These are phyloP conservation scores for Mycosphaerella sp. DNA, from an alignment of 2,329 filamentous ascomycete species.

Conservation along the genomic window DNA sequence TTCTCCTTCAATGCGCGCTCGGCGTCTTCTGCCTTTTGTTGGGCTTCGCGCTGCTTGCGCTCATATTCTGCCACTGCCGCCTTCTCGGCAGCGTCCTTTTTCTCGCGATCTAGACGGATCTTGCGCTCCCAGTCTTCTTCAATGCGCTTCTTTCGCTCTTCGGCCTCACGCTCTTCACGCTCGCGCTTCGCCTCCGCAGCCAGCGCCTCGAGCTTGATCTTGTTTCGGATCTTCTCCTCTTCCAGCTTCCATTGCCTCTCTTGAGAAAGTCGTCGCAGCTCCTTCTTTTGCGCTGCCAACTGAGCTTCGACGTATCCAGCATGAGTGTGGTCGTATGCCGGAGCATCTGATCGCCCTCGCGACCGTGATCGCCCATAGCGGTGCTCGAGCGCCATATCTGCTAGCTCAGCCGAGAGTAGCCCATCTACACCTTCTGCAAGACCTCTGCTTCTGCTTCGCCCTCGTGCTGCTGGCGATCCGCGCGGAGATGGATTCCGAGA, in stretches of 20 bases:
- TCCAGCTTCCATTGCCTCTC: slow-evolving; percentile 34
- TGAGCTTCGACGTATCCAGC: slow-evolving; percentile 27
- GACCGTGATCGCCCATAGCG: slow-evolving; percentile 33
- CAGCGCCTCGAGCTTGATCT: slow-evolving; percentile 27
- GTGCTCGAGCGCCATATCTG: slow-evolving; percentile 28
- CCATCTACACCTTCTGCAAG: slow-evolving; percentile 17
- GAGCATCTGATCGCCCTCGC: slow-evolving; percentile 29
- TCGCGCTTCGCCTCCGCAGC: slow-evolving; percentile 36
- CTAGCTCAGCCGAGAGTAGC: slow-evolving; percentile 29
- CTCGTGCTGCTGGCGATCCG: slow-evolving; percentile 20
- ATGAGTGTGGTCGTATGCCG: slow-evolving; percentile 20
- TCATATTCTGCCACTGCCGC: slow-evolving; percentile 36
- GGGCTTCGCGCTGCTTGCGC: slow-evolving; percentile 34
- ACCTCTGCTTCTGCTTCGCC: slow-evolving; percentile 1
- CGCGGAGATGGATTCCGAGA: slow-evolving; percentile 20
- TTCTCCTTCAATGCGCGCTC: slow-evolving; percentile 37
- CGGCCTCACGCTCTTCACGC: slow-evolving; percentile 34
- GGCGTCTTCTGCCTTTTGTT: slow-evolving; percentile 36
- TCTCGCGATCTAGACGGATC: slow-evolving; percentile 35
- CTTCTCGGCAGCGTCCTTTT: slow-evolving; percentile 31
- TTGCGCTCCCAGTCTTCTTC: slow-evolving; percentile 38
- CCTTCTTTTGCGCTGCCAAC: slow-evolving; percentile 33
- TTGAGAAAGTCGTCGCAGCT: slow-evolving; percentile 34
- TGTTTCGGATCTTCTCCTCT: slow-evolving; percentile 33
- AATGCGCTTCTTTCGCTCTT: slow-evolving; percentile 34